A percentile compares a stretch with the other conserved stretches of the same genome.
phyloP scores from a whole-genome alignment of 345 rosid genomes.

The Anastatica hierochuntica region DNA sequence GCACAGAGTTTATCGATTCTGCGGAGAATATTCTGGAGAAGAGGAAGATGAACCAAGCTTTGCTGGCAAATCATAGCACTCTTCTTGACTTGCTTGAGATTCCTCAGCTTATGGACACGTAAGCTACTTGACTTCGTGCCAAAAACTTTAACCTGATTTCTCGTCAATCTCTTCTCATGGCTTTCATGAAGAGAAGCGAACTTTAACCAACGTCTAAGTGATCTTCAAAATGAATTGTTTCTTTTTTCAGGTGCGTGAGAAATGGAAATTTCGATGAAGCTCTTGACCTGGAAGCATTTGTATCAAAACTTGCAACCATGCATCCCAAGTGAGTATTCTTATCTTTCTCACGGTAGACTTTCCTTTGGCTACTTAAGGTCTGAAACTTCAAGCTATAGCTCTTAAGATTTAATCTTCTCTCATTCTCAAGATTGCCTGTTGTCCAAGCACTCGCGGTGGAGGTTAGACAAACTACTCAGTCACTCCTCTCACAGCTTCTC shows the following conservation, averaged over 20 bases:
- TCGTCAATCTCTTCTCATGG: too few relatives aligned
- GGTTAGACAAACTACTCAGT: conserved; percentile 87
- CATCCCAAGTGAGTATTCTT: conserved; percentile 84
- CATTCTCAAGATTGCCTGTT: conserved; percentile 53
- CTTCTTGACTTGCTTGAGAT: conserved; percentile 98
- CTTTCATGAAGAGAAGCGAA: too few relatives aligned
- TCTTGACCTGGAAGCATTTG: conserved; percentile 92
- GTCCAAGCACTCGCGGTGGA: conserved; percentile 85
- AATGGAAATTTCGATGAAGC: conserved; percentile 97
- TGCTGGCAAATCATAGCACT: conserved; percentile 81
- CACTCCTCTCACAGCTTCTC: conserved; percentile 88
- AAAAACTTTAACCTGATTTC: background rate
- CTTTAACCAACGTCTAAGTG: background rate
- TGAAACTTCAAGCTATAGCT: conserved; percentile 13
- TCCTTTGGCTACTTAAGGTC: too few relatives aligned
- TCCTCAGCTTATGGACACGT: conserved; percentile 99
- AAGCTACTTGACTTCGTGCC: conserved; percentile 25
- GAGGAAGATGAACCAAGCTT: conserved; percentile 88
- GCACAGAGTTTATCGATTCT: conserved; percentile 79
- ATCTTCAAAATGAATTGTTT: background rate
- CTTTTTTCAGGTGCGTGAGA: conserved; percentile 71
- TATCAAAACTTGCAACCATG: conserved; percentile 81
- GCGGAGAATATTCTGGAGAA: conserved; percentile 83
- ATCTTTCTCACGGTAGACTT: background rate
- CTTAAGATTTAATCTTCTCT: conserved; percentile 10